phyloP scores from a whole-genome alignment of 306 rosid species.

The Fragaria vesca region DNA sequence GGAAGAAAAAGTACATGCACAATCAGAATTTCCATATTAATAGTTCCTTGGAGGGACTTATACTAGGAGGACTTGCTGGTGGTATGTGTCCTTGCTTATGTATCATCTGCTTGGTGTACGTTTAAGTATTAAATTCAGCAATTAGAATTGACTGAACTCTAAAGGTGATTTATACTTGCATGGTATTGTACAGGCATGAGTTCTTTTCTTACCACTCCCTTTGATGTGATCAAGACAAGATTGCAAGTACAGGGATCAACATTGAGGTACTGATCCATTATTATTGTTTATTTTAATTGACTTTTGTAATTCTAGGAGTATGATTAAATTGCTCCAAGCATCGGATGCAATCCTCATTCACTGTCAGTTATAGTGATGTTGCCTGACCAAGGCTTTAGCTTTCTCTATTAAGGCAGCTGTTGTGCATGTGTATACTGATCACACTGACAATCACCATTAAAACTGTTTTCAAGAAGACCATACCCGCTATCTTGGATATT shows the following conservation, averaged over 20 bases:
- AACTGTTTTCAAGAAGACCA: not conserved
- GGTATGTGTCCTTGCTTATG: slow-evolving; percentile 57
- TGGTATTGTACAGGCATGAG: slow-evolving; percentile 57
- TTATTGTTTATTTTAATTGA: slow-evolving; percentile 4
- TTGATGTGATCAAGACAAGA: slow-evolving; percentile 85
- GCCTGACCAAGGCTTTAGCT: not conserved
- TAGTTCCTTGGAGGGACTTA: slow-evolving; percentile 70
- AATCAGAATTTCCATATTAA: slow-evolving; percentile 42
- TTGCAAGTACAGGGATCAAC: slow-evolving; percentile 84
- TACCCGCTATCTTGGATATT: not conserved
- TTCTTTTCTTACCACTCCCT: slow-evolving; percentile 85
- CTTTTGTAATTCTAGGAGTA: not conserved
- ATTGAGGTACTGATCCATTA: slow-evolving; percentile 44
- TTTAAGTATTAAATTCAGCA: not conserved
- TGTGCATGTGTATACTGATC: not conserved
- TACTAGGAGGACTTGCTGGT: slow-evolving; percentile 86
- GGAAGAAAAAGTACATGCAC: slow-evolving; percentile 56
- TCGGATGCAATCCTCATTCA: not conserved
- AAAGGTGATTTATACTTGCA: slow-evolving; percentile 15
- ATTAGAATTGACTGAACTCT: not conserved
- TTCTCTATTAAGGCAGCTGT: not conserved
- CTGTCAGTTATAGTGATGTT: not conserved
- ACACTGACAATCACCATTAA: not conserved
- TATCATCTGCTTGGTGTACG: slow-evolving; percentile 16
- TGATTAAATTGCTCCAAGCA: not conserved